Conservation (phyloP, 257 asterid species). For the Solanum pinnatisectum region DNA sequence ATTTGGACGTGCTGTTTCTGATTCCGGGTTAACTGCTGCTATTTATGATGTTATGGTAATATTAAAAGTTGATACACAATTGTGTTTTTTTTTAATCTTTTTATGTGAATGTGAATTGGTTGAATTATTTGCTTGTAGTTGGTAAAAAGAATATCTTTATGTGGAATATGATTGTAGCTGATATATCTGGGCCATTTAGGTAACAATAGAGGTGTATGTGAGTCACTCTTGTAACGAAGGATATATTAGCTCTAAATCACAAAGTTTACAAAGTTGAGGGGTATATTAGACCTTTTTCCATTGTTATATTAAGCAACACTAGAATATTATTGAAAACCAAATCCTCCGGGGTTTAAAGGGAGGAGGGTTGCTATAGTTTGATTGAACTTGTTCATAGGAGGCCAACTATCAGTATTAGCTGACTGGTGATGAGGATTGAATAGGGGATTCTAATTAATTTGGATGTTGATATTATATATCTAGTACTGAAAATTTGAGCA, state of each 20-base stretch:
- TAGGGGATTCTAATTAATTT: background rate
- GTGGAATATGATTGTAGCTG: background rate
- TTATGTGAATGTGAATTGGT: background rate
- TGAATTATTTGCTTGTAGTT: background rate
- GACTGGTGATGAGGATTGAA: background rate
- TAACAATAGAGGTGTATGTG: background rate
- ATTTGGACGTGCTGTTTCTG: conserved; percentile 88
- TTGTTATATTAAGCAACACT: background rate
- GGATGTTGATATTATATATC: background rate
- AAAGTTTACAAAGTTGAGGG: too few relatives aligned
- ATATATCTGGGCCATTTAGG: background rate
- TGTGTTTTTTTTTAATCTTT: background rate
- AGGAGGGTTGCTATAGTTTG: background rate
- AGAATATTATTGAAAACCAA: background rate
- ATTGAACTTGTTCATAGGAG: background rate
- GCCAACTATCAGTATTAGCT: background rate
- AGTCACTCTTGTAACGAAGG: background rate
- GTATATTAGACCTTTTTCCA: background rate
- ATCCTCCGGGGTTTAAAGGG: background rate
- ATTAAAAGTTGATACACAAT: background rate
- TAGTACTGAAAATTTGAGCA: background rate
- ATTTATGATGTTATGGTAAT: conserved; percentile 84
- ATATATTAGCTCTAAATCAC: too few relatives aligned
- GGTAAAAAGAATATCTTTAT: background rate
- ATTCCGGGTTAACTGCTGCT: conserved; percentile 66